A percentile compares a stretch with the other conserved stretches of the same genome.
Evolutionary conservation across 805 yeast species (phyloP).

Genomic region (Ogataea corticis): DNA sequence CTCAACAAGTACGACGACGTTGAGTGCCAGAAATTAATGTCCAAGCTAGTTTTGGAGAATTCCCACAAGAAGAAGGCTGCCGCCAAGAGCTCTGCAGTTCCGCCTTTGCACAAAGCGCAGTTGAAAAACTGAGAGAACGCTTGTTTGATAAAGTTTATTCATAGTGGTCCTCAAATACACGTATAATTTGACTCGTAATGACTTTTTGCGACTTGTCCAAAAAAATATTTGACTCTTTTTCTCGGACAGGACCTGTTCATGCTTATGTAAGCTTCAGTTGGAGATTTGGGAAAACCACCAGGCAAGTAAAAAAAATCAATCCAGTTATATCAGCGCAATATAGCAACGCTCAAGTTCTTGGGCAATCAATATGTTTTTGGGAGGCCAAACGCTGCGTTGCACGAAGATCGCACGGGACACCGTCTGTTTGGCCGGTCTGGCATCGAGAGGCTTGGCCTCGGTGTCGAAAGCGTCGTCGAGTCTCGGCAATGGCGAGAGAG

Average conservation of each 20-base stretch:
- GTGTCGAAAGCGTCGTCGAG: constrained; percentile 2
- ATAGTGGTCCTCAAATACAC: too few species aligned
- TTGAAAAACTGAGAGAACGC: constrained; percentile 8
- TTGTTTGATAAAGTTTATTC: too few species aligned
- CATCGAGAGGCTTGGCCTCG: constrained; percentile 5
- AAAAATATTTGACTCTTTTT: constrained; percentile 1
- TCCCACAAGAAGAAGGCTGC: constrained; percentile 31
- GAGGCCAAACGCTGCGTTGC: constrained; percentile 1
- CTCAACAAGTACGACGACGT: constrained; percentile 50
- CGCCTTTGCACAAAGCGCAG: constrained; percentile 27
- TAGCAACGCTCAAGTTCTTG: too few species aligned
- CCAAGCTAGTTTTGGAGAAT: constrained; percentile 37
- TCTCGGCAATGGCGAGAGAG: neutral
- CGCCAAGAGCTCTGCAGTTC: constrained; percentile 13
- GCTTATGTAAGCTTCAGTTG: constrained; percentile 3
- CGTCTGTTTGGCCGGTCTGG: neutral
- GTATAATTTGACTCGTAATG: neutral
- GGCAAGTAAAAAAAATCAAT: neutral
- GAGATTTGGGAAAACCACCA: neutral
- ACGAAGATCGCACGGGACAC: constrained; percentile 1
- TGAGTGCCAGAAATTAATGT: constrained; percentile 29
- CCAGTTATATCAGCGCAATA: too few species aligned
- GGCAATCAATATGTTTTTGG: neutral
- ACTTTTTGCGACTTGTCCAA: neutral
- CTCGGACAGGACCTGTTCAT: neutral